Percentiles rank a stretch among this genome's conserved stretches.
Conservation (phyloP, 1,139 yeast species). For the Hemisphaericaspora subhashii region DNA sequence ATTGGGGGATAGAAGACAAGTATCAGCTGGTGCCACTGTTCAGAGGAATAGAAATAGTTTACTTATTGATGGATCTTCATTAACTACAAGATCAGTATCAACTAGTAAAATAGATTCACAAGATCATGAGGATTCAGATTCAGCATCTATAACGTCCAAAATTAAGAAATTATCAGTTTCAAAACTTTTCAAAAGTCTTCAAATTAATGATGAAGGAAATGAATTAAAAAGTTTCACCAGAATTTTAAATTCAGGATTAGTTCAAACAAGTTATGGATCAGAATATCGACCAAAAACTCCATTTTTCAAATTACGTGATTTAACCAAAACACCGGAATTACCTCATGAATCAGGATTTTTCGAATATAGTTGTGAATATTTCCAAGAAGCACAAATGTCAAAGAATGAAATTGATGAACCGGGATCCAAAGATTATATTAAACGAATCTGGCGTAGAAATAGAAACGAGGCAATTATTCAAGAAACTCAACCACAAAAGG, state of each 20-base stretch:
- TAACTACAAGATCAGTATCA: slow-evolving; percentile 35
- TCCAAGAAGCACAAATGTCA: slow-evolving; percentile 95
- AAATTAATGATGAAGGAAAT: slow-evolving; percentile 39
- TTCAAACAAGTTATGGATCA: slow-evolving; percentile 49
- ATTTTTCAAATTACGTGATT: slow-evolving; percentile 44
- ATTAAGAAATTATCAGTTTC: slow-evolving; percentile 42
- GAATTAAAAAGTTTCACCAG: slow-evolving; percentile 39
- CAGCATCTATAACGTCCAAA: slow-evolving; percentile 38
- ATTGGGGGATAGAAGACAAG: slow-evolving; percentile 31
- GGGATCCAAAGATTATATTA: slow-evolving; percentile 83
- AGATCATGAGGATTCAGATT: slow-evolving; percentile 22
- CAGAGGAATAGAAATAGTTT: slow-evolving; percentile 30
- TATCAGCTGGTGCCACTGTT: slow-evolving; percentile 32
- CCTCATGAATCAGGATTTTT: slow-evolving; percentile 77
- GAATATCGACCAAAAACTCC: slow-evolving; percentile 54
- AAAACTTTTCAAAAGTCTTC: slow-evolving; percentile 44
- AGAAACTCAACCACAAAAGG: slow-evolving; percentile 88
- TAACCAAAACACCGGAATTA: slow-evolving; percentile 41
- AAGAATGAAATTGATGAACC: slow-evolving; percentile 87
- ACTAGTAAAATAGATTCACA: slow-evolving; percentile 21
- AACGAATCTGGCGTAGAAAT: slow-evolving; percentile 84
- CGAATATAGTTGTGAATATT: slow-evolving; percentile 87
- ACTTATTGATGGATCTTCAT: slow-evolving; percentile 30
- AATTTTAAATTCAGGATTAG: slow-evolving; percentile 41
- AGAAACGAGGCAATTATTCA: slow-evolving; percentile 85